These are phyloP conservation scores for Ceratocystis cubensis DNA, from an alignment of 2,329 filamentous ascomycete species.

Conservation along the genomic window DNA sequence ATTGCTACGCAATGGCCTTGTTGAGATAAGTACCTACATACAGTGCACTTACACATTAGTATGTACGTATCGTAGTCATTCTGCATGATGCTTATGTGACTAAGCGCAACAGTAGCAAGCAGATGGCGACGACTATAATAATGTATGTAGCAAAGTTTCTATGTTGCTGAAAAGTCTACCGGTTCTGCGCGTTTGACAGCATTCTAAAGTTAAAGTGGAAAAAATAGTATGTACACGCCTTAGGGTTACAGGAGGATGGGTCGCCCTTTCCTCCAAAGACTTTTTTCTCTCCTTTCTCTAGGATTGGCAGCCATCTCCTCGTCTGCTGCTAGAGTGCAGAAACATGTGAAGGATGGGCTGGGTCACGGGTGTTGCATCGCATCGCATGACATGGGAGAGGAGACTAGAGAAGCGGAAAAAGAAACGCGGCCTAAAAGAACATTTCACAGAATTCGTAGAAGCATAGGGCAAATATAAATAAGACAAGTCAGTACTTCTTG, in stretches of 20 bases:
- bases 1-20: background rate
- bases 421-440: background rate
- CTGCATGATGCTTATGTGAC: background rate
- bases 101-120: background rate
- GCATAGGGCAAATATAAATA: background rate
- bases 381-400: constrained; percentile 5
- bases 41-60: background rate
- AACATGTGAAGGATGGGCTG: too few relatives aligned
- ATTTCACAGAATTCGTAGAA: background rate
- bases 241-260: background rate
- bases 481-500: background rate
- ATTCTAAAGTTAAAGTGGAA: too few relatives aligned
- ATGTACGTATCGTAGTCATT: background rate
- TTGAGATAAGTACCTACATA: background rate
- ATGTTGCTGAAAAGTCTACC: too few relatives aligned
- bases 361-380: constrained; percentile 1
- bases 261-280: too few relatives aligned
- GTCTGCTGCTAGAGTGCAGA: too few relatives aligned
- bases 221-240: too few relatives aligned
- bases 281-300: background rate
- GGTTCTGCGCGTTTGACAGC: too few relatives aligned
- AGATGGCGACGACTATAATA: too few relatives aligned
- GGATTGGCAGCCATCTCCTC: background rate
- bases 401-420: background rate
- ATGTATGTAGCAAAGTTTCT: too few relatives aligned